Conservation (phyloP, 768 basidiomycete genomes). For the Russula abietina region DNA sequence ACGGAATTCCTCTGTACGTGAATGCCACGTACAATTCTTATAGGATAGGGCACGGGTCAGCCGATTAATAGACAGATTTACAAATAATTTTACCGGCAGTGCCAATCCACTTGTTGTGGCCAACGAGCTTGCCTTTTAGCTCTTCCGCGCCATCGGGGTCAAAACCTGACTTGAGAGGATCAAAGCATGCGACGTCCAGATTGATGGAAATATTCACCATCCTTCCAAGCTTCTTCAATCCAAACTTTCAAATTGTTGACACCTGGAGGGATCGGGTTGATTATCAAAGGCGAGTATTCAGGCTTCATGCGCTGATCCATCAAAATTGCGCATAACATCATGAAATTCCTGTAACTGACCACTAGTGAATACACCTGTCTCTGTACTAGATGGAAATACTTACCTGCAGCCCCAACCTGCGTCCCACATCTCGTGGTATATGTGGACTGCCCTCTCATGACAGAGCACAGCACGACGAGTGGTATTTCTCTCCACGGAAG, state of each 20-base stretch:
- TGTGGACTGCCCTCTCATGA: conserved; percentile 53
- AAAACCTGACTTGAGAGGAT: conserved; percentile 43
- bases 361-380: conserved; percentile 7
- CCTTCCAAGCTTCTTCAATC: conserved; percentile 79
- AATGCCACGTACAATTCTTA: conserved; percentile 77
- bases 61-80: neutral
- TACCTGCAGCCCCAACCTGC: conserved; percentile 50
- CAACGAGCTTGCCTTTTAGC: conserved; percentile 46
- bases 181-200: neutral
- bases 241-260: conserved; percentile 68
- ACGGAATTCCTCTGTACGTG: conserved; percentile 77
- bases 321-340: conserved; percentile 70
- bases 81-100: conserved; percentile 52
- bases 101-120: conserved; percentile 72
- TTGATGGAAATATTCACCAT: conserved; percentile 39
- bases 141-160: conserved; percentile 64
- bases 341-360: conserved; percentile 71
- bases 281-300: conserved; percentile 55
- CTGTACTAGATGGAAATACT: conserved; percentile 10
- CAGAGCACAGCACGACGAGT: conserved; percentile 60
- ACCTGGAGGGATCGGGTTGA: conserved; percentile 54
- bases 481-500: conserved; percentile 44
- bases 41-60: conserved; percentile 11
- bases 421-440: conserved; percentile 57
- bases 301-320: conserved; percentile 61